Percentiles rank a stretch among this genome's conserved stretches.
Evolutionary conservation across 2,329 filamentous ascomycete species (phyloP).

Genomic region (Aspergillus ruber): DNA sequence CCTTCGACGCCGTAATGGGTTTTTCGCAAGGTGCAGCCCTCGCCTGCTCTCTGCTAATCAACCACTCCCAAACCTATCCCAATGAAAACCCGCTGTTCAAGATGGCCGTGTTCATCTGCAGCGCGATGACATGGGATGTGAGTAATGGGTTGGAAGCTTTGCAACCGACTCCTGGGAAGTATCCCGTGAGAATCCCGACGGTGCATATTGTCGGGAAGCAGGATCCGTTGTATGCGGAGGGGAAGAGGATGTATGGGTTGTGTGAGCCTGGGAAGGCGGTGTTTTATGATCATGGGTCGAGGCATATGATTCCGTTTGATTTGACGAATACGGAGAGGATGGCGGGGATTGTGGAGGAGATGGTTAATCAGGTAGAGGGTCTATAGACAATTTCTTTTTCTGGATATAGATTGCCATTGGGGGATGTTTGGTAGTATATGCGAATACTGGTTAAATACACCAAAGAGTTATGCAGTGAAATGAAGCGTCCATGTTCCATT

Average conservation of each 20-base stretch:
- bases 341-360: constrained; percentile 19
- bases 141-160: constrained; percentile 14
- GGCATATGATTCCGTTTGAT: constrained; percentile 30
- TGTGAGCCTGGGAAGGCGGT: constrained; percentile 26
- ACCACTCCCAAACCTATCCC: constrained; percentile 15
- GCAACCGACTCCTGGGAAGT: constrained; percentile 7
- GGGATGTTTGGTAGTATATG: too few species aligned
- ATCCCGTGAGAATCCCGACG: constrained; percentile 29
- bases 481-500: too few species aligned
- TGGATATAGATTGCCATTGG: too few species aligned
- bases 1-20: constrained; percentile 28
- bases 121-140: constrained; percentile 18
- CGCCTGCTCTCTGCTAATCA: constrained; percentile 18
- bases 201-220: constrained; percentile 33
- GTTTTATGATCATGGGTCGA: constrained; percentile 32
- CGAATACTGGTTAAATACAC: too few species aligned
- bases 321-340: constrained; percentile 22
- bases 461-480: too few species aligned
- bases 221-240: constrained; percentile 25
- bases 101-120: constrained; percentile 26
- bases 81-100: constrained; percentile 21
- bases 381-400: too few species aligned
- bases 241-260: constrained; percentile 25
- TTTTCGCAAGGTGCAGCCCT: constrained; percentile 28
- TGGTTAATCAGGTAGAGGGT: constrained; percentile 13